phyloP scores from a whole-genome alignment of 176 grass and related monocot species.

The Metroxylon sagu region DNA sequence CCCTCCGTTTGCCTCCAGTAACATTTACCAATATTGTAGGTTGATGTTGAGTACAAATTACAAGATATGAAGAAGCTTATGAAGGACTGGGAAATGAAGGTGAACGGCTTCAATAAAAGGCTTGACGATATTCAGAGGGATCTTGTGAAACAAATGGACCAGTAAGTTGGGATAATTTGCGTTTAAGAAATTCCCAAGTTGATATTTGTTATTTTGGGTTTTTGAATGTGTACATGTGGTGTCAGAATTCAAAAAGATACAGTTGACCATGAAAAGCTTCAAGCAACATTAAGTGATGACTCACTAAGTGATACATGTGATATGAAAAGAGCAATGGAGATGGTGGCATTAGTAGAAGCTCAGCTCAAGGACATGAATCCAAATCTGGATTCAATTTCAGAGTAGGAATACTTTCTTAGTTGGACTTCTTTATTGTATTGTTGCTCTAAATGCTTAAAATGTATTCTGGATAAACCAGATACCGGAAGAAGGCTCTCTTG shows the following conservation, averaged over 20 bases:
- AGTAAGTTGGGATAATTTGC: constrained; percentile 44
- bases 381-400: constrained; percentile 95
- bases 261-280: constrained; percentile 79
- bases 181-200: not conserved
- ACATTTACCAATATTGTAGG: constrained; percentile 33
- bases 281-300: constrained; percentile 51
- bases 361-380: constrained; percentile 92
- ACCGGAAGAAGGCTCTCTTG: constrained; percentile 51
- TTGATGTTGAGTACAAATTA: constrained; percentile 75
- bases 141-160: constrained; percentile 72
- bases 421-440: constrained; percentile 1
- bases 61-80: constrained; percentile 64
- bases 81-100: constrained; percentile 81
- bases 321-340: constrained; percentile 82
- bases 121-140: constrained; percentile 57
- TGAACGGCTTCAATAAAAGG: constrained; percentile 62
- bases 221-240: constrained; percentile 7
- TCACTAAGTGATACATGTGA: constrained; percentile 47
- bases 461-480: constrained; percentile 37
- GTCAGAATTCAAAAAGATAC: constrained; percentile 84
- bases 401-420: constrained; percentile 40
- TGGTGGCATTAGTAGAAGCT: constrained; percentile 71
- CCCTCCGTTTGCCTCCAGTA: constrained; percentile 1
- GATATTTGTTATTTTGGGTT: not conserved
- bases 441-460: too few relatives aligned